Base-by-base conservation (phyloP, 1,284 basidiomycete genomes). In the Pholiota adiposa region DNA sequence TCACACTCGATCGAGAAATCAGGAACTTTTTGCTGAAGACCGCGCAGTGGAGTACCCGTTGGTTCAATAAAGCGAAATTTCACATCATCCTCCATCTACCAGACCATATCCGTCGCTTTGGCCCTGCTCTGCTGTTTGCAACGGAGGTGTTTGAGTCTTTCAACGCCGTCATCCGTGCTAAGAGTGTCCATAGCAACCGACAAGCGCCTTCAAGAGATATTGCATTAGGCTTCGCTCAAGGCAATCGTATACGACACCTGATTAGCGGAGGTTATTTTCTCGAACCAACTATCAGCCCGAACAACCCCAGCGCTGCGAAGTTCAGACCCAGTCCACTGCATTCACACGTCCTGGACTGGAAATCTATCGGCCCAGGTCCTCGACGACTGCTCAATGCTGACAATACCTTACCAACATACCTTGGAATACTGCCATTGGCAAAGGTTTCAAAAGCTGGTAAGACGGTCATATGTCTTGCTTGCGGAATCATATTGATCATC, bases 71-170 rank as follows among this genome's bases (percentile, higher is more conserved):
- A 57, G 72, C 74, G 0, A 79, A 79, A 55, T 78, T 78, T 58
- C 75, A 78, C 51, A 68, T 77, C 12, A 23, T 76, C 9, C 31
- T 72, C 0, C 74, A 76, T 54, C 67, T 78, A n/a, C 66, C 69
- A 0, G 61, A 58, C 0, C 72, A 77, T 64, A 70, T 78, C 34
- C 61, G 67, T n/a, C 67, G 70, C 0, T 78, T 79, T 66, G 77
- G 77, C 0, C 77, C 75, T 21, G 74, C 75, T 0, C 74, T 77
- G 7, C 64, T 77, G 0, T 78, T 77, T 67, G 73, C 75, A 1
- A 82, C 79, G 0, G 79, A 83, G 53, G 69, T 59, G 0, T 83
- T 82, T 60, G 79, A 83, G 62, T 80, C 75, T 0, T 82, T 72
- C 70, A 83, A 83, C 68, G 72, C 74, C 1, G 69, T 83, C 5